These are phyloP conservation scores for Candida insectorum DNA, from an alignment of 805 yeast species.

Conservation along the genomic window DNA sequence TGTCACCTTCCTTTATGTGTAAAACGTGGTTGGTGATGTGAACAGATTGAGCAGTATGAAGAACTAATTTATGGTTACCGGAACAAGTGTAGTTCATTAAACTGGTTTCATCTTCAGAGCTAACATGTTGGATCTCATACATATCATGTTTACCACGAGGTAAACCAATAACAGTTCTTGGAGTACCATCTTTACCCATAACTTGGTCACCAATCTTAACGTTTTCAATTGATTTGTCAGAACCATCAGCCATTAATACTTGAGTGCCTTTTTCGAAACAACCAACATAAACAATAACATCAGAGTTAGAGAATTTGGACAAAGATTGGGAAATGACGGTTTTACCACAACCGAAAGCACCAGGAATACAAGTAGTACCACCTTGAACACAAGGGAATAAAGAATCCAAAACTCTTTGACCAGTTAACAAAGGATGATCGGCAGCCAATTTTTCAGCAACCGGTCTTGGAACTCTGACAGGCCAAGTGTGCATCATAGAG, in stretches of 20 bases:
- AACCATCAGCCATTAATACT: slow-evolving; percentile 45
- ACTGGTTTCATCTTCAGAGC: slow-evolving; percentile 13
- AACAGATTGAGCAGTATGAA: slow-evolving; percentile 29
- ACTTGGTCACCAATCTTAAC: slow-evolving; percentile 36
- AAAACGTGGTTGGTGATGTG: slow-evolving; percentile 9
- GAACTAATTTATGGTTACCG: slow-evolving; percentile 37
- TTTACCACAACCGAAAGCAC: slow-evolving; percentile 99
- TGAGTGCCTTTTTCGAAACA: slow-evolving; percentile 33
- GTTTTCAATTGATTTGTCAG: slow-evolving; percentile 27
- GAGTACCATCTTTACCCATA: slow-evolving; percentile 42
- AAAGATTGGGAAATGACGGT: slow-evolving; percentile 97
- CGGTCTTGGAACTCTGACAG: slow-evolving; percentile 99
- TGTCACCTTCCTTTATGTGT: not conserved
- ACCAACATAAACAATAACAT: slow-evolving; percentile 92
- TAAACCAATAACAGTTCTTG: slow-evolving; percentile 36
- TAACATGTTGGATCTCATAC: slow-evolving; percentile 32
- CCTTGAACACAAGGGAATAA: slow-evolving; percentile 99
- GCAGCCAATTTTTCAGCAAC: slow-evolving; percentile 93
- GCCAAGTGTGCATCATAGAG: slow-evolving; percentile 99
- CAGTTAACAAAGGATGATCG: slow-evolving; percentile 92
- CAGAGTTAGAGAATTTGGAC: slow-evolving; percentile 96
- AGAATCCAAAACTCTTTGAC: slow-evolving; percentile 98
- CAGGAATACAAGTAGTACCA: slow-evolving; percentile 99
- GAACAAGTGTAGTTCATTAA: slow-evolving; percentile 28
- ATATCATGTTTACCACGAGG: slow-evolving; percentile 43